Conservation (phyloP, 148 eudicot genomes). For the Fagopyrum esculentum region DNA sequence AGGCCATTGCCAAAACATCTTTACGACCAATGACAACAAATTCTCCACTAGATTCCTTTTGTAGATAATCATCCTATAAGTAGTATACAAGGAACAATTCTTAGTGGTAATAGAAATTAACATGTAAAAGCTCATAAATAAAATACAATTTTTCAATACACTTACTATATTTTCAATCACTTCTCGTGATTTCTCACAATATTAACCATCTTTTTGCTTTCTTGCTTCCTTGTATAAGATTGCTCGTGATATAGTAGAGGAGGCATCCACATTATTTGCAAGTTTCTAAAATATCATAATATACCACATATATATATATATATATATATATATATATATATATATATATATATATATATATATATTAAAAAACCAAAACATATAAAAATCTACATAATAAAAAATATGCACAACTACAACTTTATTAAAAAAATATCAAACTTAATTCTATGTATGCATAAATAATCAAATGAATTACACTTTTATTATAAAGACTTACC, state of each 20-base stretch:
- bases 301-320: not conserved
- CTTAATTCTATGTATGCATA: not conserved
- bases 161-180: slow-evolving; percentile 1
- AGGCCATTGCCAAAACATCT: not conserved
- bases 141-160: not conserved
- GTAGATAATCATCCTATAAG: not conserved
- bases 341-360: too few relatives aligned
- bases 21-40: not conserved
- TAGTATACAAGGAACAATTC: not conserved
- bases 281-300: not conserved
- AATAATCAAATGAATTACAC: not conserved
- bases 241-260: not conserved
- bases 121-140: not conserved
- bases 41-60: not conserved
- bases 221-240: not conserved
- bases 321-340: too few relatives aligned
- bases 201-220: not conserved
- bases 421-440: too few relatives aligned
- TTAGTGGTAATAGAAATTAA: not conserved
- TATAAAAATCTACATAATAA: too few relatives aligned
- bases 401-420: too few relatives aligned
- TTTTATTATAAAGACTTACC: not conserved
- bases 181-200: not conserved
- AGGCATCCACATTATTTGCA: not conserved
- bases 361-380: not conserved